Evolutionary conservation across 345 rosid species (phyloP).

Genomic region (Physaria fendleri): DNA sequence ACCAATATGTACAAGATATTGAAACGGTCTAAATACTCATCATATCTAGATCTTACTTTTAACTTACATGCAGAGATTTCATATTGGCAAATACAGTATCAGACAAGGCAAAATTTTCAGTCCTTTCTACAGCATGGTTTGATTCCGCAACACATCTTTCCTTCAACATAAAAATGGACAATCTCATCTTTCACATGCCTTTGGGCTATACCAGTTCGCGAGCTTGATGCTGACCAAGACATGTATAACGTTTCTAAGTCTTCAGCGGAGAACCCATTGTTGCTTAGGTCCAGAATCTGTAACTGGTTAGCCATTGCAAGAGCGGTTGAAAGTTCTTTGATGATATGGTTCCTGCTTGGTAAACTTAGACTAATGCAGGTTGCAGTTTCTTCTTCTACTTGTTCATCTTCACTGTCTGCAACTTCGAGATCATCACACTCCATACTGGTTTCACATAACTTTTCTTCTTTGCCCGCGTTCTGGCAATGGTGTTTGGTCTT

Average conservation of each 20-base stretch:
- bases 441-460: slow-evolving; percentile 31
- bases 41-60: too few relatives aligned
- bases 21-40: neutral
- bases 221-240: slow-evolving; percentile 70
- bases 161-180: slow-evolving; percentile 53
- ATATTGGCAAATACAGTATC: neutral
- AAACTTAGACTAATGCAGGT: slow-evolving; percentile 40
- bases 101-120: slow-evolving; percentile 24
- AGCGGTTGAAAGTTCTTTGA: slow-evolving; percentile 52
- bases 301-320: slow-evolving; percentile 55
- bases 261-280: slow-evolving; percentile 49
- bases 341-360: slow-evolving; percentile 30
- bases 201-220: slow-evolving; percentile 37
- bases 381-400: slow-evolving; percentile 32
- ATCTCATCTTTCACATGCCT: slow-evolving; percentile 51
- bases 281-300: slow-evolving; percentile 62
- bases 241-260: slow-evolving; percentile 44
- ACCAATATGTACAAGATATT: slow-evolving; percentile 8
- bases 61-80: neutral
- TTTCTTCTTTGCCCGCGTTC: slow-evolving; percentile 16
- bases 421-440: slow-evolving; percentile 54
- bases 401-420: slow-evolving; percentile 82
- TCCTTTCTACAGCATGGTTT: slow-evolving; percentile 76
- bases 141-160: slow-evolving; percentile 47
- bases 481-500: slow-evolving; percentile 14